Evolutionary conservation across 306 rosid species (phyloP), one percentile per base, ranked within the genome.

Genomic region (Calophaca sinica): DNA sequence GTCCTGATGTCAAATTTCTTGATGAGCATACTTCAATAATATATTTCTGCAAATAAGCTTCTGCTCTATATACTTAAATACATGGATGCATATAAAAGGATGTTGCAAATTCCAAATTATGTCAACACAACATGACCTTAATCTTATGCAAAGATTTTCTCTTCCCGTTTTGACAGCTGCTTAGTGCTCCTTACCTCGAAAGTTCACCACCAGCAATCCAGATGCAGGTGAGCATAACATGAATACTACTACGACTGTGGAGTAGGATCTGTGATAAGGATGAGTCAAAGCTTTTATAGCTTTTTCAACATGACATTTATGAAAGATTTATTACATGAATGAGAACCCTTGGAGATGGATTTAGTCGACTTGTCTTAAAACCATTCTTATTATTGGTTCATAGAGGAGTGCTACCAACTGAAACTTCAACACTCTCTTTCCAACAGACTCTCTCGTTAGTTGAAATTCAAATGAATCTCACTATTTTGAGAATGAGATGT

Each of bases 181-280:
- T 92, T 62, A 94, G 99, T 69, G 99, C 96, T 62, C 99, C 99
- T 60, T 94, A 94, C 79, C 93, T 94, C 49, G 91, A 89, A 80
- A 78, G 82, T 72, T 72, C 85, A 41, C 70, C 85, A 46, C 70
- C 91, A 38, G 50, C 87, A 55, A 68, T 74, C 58, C 83, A 72
- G 73, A 84, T 76, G 78, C 94, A 86, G 98, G 99, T 91, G 78
- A 85, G 89, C 64, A 78, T 49, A 74, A 76, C 68, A 48, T 35
- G 64, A 76, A n/a, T 36, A 35, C 61, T 39, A 53, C 45, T 32
- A 36, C 45, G 2, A 59, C 12, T 51, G 0, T 41, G 26, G 29
- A 46, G 51, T 67, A 60, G 31, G 66, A 58, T 69, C 5, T 39
- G 48, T 60, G 68, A 6, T 42, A 7, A 10, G 36, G 36, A 33